Base-by-base conservation (phyloP, 2,329 filamentous ascomycete genomes). In the Colletotrichum karsti region DNA sequence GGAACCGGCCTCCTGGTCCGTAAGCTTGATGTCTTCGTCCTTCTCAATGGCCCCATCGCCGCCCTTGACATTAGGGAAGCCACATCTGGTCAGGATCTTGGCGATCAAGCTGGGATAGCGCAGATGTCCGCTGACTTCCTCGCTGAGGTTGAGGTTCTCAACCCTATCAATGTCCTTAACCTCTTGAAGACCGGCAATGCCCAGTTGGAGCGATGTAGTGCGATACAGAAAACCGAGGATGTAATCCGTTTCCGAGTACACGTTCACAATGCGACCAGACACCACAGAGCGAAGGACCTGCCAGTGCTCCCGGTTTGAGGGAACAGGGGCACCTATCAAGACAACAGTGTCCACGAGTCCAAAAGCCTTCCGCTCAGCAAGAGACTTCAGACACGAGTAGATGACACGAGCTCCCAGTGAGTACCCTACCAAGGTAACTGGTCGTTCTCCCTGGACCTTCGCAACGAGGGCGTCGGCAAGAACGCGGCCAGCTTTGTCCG, bases 211-310 rank as follows among this genome's bases (percentile, higher is more conserved):
- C 66, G 91, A 94, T 42, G 92, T 94, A 3, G 93, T 91, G 48
- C 95, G 90, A 77, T 98, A 97, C 18, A 97, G 83, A 76, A 97
- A 95, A 1, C 90, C 94, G 1, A 98, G 88, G 33, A 98, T 90
- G 74, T 93, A 93, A 78, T 98, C 95, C 68, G 96, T 95, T 58
- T 91, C 90, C 2, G 93, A 95, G 79, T 92, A 97, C 8, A 95
- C 93, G 73, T 98, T 98, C 73, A 97, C 92, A 7, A 97, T 85
- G 64, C 92, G 88, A 3, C 95, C 94, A 2, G 91, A 89, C 1
- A 97, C 94, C 1, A 95, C 93, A 48, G 88, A 89, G 30, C 93
- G 89, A 72, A 97, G 89, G 39, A 88, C 84, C 48, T 91, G 87
- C 95, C 95, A 98, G 72, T 94, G 89, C 1, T 85, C 85, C 0